Percentiles rank a stretch among this genome's conserved stretches.
Evolutionary conservation across 2,329 filamentous ascomycete species (phyloP).

Genomic region (Dactylellina cionopaga): DNA sequence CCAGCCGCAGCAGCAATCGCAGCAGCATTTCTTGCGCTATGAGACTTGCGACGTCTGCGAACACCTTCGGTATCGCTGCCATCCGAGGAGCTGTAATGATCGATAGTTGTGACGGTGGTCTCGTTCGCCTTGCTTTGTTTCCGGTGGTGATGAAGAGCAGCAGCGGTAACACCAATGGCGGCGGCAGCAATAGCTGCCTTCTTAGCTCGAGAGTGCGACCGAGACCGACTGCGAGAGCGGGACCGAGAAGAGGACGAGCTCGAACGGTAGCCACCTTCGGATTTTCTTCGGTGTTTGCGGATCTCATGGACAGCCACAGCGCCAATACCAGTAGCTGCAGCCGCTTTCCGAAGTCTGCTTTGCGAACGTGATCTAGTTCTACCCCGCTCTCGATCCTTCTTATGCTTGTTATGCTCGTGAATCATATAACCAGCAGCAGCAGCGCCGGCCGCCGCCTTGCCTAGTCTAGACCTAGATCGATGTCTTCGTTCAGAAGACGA

Average conservation of each 20-base stretch:
- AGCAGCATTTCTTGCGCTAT: constrained; percentile 40
- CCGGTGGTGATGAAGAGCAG: constrained; percentile 38
- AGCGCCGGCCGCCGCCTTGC: constrained; percentile 43
- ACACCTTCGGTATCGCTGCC: constrained; percentile 43
- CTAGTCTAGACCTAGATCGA: constrained; percentile 45
- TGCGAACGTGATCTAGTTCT: constrained; percentile 49
- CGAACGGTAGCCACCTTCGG: constrained; percentile 31
- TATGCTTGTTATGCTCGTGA: constrained; percentile 51
- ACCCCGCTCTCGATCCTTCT: constrained; percentile 49
- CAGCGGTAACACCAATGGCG: constrained; percentile 46
- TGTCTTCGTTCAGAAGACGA: constrained; percentile 42
- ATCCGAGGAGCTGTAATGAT: constrained; percentile 46
- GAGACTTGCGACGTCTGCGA: constrained; percentile 36
- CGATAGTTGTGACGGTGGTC: constrained; percentile 35
- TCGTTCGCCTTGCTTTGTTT: constrained; percentile 23
- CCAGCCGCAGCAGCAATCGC: constrained; percentile 39
- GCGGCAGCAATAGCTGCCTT: constrained; percentile 49
- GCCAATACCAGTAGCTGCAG: constrained; percentile 51
- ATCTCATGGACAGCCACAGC: constrained; percentile 50
- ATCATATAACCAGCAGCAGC: constrained; percentile 47
- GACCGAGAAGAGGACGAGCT: constrained; percentile 41
- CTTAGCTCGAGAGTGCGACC: constrained; percentile 41
- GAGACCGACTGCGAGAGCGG: constrained; percentile 34
- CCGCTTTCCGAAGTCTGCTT: constrained; percentile 47
- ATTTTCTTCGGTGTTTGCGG: constrained; percentile 42